Evolutionary conservation across 306 rosid species (phyloP).

Genomic region (Cajanus cajan): DNA sequence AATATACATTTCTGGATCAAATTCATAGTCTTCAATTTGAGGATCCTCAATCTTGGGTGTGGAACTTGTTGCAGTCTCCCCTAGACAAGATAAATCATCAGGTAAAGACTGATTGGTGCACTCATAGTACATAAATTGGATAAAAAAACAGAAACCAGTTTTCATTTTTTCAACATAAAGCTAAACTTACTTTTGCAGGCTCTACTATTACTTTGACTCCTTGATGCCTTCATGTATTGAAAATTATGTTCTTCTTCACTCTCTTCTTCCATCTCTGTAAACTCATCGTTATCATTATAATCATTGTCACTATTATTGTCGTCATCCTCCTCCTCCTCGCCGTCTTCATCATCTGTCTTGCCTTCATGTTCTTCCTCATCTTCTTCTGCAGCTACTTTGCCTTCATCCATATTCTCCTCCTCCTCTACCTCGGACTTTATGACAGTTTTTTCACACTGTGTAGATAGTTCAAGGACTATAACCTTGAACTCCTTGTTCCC

Average conservation of each 20-base stretch:
- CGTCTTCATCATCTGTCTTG: too few species aligned
- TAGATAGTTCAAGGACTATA: neutral
- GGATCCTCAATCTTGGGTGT: neutral
- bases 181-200: conserved; percentile 13
- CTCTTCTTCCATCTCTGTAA: neutral
- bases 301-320: neutral
- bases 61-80: neutral
- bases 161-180: neutral
- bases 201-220: neutral
- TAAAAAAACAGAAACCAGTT: too few species aligned
- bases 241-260: neutral
- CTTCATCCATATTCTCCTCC: neutral
- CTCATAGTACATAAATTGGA: neutral
- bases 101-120: neutral
- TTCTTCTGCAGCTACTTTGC: neutral
- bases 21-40: neutral
- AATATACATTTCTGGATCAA: conserved; percentile 10
- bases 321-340: neutral
- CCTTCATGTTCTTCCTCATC: neutral
- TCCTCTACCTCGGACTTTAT: neutral
- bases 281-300: neutral
- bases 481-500: conserved; percentile 9
- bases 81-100: conserved; percentile 29
- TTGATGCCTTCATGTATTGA: neutral
- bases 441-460: conserved; percentile 3